phyloP scores from a whole-genome alignment of 768 basidiomycete genomes.

The Hypholoma fasciculare region DNA sequence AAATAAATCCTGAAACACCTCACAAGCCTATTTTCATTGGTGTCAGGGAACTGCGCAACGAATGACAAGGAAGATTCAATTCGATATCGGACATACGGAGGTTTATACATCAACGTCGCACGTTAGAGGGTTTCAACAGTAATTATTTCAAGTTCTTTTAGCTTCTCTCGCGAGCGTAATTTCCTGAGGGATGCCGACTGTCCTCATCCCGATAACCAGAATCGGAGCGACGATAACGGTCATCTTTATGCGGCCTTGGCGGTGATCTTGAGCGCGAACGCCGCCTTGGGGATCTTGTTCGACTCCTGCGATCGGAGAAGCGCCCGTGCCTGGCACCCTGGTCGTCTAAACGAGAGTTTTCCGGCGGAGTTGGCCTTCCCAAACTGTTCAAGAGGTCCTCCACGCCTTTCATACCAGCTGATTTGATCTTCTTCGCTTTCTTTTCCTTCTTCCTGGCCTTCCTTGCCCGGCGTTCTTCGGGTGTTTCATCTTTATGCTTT shows the following conservation, averaged over 20 bases:
- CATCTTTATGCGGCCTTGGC: constrained; percentile 13
- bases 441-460: constrained; percentile 77
- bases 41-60: constrained; percentile 1
- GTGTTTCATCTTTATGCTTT: constrained; percentile 74
- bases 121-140: no score
- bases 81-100: constrained; percentile 4
- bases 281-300: constrained; percentile 23
- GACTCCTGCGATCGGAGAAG: constrained; percentile 10
- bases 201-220: constrained; percentile 14
- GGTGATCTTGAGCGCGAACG: constrained; percentile 15
- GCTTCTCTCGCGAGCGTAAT: constrained; percentile 14
- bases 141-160: constrained; percentile 9
- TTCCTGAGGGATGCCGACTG: constrained; percentile 3
- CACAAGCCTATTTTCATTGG: neutral
- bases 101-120: neutral
- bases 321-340: constrained; percentile 10
- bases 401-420: constrained; percentile 63
- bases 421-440: constrained; percentile 60
- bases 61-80: neutral
- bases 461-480: constrained; percentile 72
- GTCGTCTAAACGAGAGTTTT: constrained; percentile 18
- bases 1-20: neutral
- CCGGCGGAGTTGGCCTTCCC: constrained; percentile 21
- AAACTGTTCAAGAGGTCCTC: constrained; percentile 63
- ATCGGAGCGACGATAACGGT: constrained; percentile 4